Evolutionary conservation across 2,329 filamentous ascomycete genomes (phyloP).

Genomic region (Bretziella fagacearum): DNA sequence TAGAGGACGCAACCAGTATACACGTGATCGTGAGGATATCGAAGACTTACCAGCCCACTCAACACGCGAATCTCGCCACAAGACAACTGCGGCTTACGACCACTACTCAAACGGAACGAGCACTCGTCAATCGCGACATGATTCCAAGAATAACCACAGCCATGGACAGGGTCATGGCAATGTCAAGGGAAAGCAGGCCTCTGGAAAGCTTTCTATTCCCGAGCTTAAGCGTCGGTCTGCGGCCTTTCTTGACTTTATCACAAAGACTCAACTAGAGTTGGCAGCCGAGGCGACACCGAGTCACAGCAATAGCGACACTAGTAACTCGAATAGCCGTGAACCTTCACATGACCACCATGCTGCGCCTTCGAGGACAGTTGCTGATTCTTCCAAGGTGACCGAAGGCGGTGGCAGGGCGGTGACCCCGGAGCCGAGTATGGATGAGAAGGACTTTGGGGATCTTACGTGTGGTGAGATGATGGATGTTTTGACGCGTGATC

Average conservation of each 20-base stretch:
- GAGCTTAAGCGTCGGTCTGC: slow-evolving; percentile 77
- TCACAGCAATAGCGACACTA: slow-evolving; percentile 19
- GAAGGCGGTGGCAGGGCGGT: neutral
- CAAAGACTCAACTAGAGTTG: slow-evolving; percentile 73
- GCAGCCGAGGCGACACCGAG: slow-evolving; percentile 41
- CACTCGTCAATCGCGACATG: slow-evolving; percentile 17
- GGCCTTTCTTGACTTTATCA: slow-evolving; percentile 78
- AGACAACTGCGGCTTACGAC: slow-evolving; percentile 4
- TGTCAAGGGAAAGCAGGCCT: slow-evolving; percentile 34
- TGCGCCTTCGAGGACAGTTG: neutral
- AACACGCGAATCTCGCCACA: slow-evolving; percentile 26
- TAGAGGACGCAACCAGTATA: slow-evolving; percentile 68
- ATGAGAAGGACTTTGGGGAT: slow-evolving; percentile 47
- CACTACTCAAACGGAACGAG: neutral
- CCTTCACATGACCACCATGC: slow-evolving; percentile 16
- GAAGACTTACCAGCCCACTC: slow-evolving; percentile 42
- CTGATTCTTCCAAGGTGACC: too few relatives aligned
- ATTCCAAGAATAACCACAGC: slow-evolving; percentile 21
- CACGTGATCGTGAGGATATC: slow-evolving; percentile 51
- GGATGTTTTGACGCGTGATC: slow-evolving; percentile 63
- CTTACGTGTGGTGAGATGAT: slow-evolving; percentile 78
- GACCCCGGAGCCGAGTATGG: slow-evolving; percentile 8
- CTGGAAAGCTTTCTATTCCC: slow-evolving; percentile 62
- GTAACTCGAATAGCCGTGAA: slow-evolving; percentile 24
- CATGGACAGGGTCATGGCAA: slow-evolving; percentile 24